Conservation (phyloP, 2,329 filamentous ascomycete species). For the Paecilomyces sp. region DNA sequence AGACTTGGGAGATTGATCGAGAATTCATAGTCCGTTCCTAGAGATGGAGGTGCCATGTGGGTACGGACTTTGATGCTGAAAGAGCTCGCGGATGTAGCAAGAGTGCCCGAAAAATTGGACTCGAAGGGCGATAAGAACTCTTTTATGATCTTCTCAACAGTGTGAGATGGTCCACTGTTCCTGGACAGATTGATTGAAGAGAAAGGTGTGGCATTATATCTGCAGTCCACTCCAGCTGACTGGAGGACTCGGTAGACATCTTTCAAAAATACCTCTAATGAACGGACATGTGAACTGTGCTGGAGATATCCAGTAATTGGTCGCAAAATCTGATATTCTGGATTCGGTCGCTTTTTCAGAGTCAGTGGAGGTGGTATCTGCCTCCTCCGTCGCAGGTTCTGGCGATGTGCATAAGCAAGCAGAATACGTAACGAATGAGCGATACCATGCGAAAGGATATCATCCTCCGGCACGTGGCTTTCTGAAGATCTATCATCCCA, state of each 20-base stretch:
- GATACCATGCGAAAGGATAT: constrained; percentile 56
- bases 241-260: constrained; percentile 23
- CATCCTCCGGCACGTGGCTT: constrained; percentile 11
- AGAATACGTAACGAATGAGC: constrained; percentile 66
- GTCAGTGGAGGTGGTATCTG: constrained; percentile 54
- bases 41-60: constrained; percentile 20
- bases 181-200: constrained; percentile 14
- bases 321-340: constrained; percentile 52
- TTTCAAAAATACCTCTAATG: constrained; percentile 24
- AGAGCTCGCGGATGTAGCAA: constrained; percentile 26
- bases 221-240: constrained; percentile 23
- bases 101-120: constrained; percentile 30
- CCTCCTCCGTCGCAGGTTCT: constrained; percentile 60
- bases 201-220: constrained; percentile 18
- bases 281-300: constrained; percentile 35
- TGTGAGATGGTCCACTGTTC: constrained; percentile 5
- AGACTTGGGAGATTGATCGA: constrained; percentile 24
- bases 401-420: constrained; percentile 69
- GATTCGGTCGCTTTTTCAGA: constrained; percentile 41
- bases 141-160: constrained; percentile 35
- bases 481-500: constrained; percentile 21
- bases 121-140: constrained; percentile 37
- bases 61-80: constrained; percentile 33
- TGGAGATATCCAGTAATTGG: constrained; percentile 50
- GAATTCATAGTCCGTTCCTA: constrained; percentile 34